A percentile compares a stretch with the other conserved stretches of the same genome.
These are phyloP conservation scores for Xylariomycetidae sp. DNA, from an alignment of 2,329 filamentous ascomycete species.

Conservation along the genomic window DNA sequence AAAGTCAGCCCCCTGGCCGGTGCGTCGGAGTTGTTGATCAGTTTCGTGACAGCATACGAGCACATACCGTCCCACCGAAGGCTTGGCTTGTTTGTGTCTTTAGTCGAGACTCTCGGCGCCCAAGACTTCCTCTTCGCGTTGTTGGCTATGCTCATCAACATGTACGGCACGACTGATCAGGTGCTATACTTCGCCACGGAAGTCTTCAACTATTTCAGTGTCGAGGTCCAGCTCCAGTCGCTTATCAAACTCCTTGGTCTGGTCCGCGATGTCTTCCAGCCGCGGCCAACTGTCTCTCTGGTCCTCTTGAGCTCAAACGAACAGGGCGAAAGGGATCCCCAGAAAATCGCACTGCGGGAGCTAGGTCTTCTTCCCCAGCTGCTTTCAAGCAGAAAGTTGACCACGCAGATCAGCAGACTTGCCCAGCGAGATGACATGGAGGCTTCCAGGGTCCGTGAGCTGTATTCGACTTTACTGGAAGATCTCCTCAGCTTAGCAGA, in stretches of 20 bases:
- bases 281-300: constrained; percentile 68
- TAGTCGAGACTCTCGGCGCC: constrained; percentile 78
- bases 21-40: constrained; percentile 84
- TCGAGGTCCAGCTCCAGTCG: constrained; percentile 70
- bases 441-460: constrained; percentile 57
- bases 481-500: constrained; percentile 61
- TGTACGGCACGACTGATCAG: constrained; percentile 71
- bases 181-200: constrained; percentile 70
- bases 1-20: constrained; percentile 73
- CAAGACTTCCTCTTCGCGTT: constrained; percentile 85
- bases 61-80: constrained; percentile 87
- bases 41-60: constrained; percentile 93
- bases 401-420: constrained; percentile 47
- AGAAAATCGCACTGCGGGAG: constrained; percentile 47
- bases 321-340: constrained; percentile 40
- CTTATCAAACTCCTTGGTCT: constrained; percentile 72
- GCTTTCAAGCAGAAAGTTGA: constrained; percentile 51
- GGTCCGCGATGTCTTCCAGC: constrained; percentile 66
- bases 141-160: constrained; percentile 83
- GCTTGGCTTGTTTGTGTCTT: constrained; percentile 73
- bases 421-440: constrained; percentile 60
- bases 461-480: constrained; percentile 65
- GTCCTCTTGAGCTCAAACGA: constrained; percentile 58
- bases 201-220: constrained; percentile 65
- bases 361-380: constrained; percentile 52